These are phyloP conservation scores for Truncatella angustata DNA, from an alignment of 2,329 filamentous ascomycete species.

Conservation along the genomic window DNA sequence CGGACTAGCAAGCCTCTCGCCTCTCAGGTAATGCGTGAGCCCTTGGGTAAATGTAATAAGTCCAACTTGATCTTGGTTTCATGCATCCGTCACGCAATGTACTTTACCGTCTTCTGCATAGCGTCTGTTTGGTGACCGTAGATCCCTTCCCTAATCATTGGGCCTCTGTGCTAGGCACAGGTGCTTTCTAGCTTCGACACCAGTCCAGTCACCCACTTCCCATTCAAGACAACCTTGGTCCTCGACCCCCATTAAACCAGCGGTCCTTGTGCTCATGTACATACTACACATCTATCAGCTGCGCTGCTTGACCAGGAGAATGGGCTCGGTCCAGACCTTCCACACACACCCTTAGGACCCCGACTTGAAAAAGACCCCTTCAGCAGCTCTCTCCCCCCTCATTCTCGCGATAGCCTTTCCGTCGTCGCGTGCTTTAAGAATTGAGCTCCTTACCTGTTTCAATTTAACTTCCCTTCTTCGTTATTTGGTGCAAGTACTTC, in stretches of 20 bases:
- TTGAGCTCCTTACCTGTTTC: not conserved
- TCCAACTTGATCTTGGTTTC: slow-evolving; percentile 1
- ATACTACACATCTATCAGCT: not conserved
- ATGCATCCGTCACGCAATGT: not conserved
- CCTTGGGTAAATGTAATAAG: not conserved
- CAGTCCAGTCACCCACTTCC: not conserved
- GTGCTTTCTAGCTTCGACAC: not conserved
- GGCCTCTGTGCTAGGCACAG: not conserved
- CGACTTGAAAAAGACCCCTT: slow-evolving; percentile 5
- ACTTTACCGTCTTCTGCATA: not conserved
- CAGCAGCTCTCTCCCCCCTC: not conserved
- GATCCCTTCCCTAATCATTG: not conserved
- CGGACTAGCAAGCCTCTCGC: too few relatives aligned
- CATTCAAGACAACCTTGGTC: too few relatives aligned
- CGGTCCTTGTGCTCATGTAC: not conserved
- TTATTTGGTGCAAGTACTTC: not conserved
- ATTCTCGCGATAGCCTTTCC: not conserved
- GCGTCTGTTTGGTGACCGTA: not conserved
- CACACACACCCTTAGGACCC: slow-evolving; percentile 8
- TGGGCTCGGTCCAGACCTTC: slow-evolving; percentile 5
- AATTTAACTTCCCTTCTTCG: not conserved
- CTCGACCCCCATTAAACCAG: slow-evolving; percentile 1
- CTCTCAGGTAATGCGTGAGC: not conserved
- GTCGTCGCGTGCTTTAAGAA: not conserved
- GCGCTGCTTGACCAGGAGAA: not conserved